Evolutionary conservation across 2,329 filamentous ascomycete genomes (phyloP).

Genomic region (Rhynchosporium agropyri): DNA sequence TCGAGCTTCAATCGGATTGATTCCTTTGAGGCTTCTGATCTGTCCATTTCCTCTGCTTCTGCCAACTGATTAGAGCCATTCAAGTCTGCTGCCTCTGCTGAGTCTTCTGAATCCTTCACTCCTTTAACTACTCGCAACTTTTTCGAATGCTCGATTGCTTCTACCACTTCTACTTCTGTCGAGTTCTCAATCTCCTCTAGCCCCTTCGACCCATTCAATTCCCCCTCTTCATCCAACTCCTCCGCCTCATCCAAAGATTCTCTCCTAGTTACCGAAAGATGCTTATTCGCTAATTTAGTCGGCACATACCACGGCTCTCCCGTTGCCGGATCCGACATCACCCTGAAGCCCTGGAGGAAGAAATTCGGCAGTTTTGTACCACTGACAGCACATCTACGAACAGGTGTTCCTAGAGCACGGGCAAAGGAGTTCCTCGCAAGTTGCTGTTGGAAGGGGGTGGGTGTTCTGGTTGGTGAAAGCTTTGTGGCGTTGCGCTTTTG

Average conservation of each 20-base stretch:
- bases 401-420: slow-evolving; percentile 60
- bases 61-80: too few species aligned
- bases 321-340: slow-evolving; percentile 58
- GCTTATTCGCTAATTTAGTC: slow-evolving; percentile 42
- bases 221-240: background rate
- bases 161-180: too few species aligned
- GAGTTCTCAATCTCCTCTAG: too few species aligned
- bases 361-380: slow-evolving; percentile 54
- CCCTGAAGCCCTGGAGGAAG: slow-evolving; percentile 64
- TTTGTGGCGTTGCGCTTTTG: slow-evolving; percentile 37
- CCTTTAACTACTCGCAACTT: too few species aligned
- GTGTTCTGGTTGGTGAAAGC: slow-evolving; percentile 44
- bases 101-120: too few species aligned
- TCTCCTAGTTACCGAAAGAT: background rate
- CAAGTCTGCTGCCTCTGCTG: too few species aligned
- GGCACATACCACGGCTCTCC: slow-evolving; percentile 60
- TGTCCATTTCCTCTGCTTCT: background rate
- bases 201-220: background rate
- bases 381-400: slow-evolving; percentile 60
- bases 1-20: background rate
- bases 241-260: slow-evolving; percentile 1
- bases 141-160: too few species aligned
- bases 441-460: slow-evolving; percentile 54
- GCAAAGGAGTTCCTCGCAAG: slow-evolving; percentile 67
- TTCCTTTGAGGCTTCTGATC: background rate